These are phyloP conservation scores for Amanita rubescens DNA, from an alignment of 768 basidiomycete genomes.

Conservation along the genomic window DNA sequence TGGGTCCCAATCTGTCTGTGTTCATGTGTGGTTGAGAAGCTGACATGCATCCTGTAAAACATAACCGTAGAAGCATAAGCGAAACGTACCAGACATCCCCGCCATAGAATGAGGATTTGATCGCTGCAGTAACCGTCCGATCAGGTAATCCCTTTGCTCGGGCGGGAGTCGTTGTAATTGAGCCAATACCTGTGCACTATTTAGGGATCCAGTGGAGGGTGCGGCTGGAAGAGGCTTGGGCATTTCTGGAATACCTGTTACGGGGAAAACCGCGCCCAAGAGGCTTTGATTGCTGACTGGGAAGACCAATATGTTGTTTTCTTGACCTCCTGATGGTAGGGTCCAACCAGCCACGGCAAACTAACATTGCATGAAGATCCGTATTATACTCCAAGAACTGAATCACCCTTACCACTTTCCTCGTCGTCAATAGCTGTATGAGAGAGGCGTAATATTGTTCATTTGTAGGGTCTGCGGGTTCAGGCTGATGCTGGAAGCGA, in stretches of 20 bases:
- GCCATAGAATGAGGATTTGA: neutral
- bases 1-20: neutral
- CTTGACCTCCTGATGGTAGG: constrained; percentile 32
- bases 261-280: constrained; percentile 43
- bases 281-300: constrained; percentile 24
- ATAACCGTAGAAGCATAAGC: neutral
- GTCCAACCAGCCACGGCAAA: constrained; percentile 48
- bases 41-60: neutral
- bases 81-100: neutral
- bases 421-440: constrained; percentile 31
- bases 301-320: constrained; percentile 43
- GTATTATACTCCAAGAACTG: neutral
- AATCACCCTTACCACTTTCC: constrained; percentile 35
- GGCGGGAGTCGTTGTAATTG: constrained; percentile 18
- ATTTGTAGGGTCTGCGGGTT: constrained; percentile 27
- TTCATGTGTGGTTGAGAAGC: neutral
- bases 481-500: constrained; percentile 26
- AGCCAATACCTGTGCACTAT: constrained; percentile 13
- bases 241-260: constrained; percentile 45
- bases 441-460: constrained; percentile 36
- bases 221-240: constrained; percentile 21
- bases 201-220: neutral
- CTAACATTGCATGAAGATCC: constrained; percentile 20
- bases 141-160: constrained; percentile 18
- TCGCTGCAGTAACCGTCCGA: constrained; percentile 6